Evolutionary conservation across 2,329 filamentous ascomycete genomes (phyloP).

Genomic region (Exophiala lecanii-corni): DNA sequence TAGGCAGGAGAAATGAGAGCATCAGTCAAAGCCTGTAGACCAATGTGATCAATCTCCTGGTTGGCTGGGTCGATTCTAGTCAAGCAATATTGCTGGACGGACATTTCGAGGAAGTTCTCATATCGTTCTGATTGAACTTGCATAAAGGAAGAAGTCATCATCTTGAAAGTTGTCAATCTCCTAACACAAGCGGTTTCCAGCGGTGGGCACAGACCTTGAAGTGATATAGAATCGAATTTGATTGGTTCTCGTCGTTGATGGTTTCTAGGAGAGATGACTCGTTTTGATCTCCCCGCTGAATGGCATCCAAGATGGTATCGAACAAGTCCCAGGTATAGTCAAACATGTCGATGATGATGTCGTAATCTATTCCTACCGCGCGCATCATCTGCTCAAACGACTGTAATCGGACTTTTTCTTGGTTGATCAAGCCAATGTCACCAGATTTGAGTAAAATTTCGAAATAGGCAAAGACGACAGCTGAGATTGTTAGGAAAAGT

Average conservation of each 20-base stretch:
- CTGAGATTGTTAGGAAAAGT: slow-evolving; percentile 43
- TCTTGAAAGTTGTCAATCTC: too few species aligned
- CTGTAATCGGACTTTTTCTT: slow-evolving; percentile 67
- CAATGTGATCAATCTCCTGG: slow-evolving; percentile 87
- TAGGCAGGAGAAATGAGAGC: slow-evolving; percentile 73
- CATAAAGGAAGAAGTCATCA: slow-evolving; percentile 80
- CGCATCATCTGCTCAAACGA: slow-evolving; percentile 67
- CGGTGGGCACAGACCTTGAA: too few species aligned
- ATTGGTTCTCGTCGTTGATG: slow-evolving; percentile 68
- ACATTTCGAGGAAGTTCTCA: slow-evolving; percentile 63
- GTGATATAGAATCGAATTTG: slow-evolving; percentile 80
- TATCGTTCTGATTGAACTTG: slow-evolving; percentile 68
- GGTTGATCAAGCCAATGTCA: slow-evolving; percentile 60
- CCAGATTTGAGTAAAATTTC: slow-evolving; percentile 71
- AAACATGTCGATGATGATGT: slow-evolving; percentile 77
- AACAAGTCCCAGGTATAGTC: slow-evolving; percentile 69
- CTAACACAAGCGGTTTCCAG: too few species aligned
- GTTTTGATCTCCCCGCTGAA: slow-evolving; percentile 53
- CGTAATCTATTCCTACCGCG: slow-evolving; percentile 62
- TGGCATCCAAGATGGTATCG: slow-evolving; percentile 55
- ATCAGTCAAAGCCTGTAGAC: slow-evolving; percentile 70
- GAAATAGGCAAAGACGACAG: slow-evolving; percentile 88
- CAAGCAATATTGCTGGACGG: slow-evolving; percentile 64
- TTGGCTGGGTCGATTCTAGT: slow-evolving; percentile 68
- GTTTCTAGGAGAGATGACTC: slow-evolving; percentile 55